Base-by-base conservation (phyloP, 2,329 filamentous ascomycete species). In the Penicillium oxalicum region DNA sequence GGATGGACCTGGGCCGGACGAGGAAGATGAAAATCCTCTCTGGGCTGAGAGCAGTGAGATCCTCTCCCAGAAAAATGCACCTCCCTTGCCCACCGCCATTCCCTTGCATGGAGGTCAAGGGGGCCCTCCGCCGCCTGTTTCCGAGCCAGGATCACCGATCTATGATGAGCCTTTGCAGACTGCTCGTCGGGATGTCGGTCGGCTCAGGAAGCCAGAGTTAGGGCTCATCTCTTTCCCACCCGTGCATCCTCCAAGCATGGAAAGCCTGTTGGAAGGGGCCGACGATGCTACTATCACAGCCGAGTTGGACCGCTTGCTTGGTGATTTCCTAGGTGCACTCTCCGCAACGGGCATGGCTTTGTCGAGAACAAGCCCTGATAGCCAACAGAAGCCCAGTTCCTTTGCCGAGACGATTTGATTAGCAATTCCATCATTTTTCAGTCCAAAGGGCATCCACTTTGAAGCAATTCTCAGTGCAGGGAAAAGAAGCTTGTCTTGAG, bases 1-100 rank as follows among this genome's bases (percentile, higher is more conserved):
- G 0, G 48, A 78, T 69, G 53, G 78, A 69, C 65, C 82, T 65
- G 50, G 75, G 59, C 70, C 77, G 73, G 47, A 82, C 71, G 44
- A 81, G 73, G 52, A 82, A 77, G 43, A 81, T 71, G 18, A 81
- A 58, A 5, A 79, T 9, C 53, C 57, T 2, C 18, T 40, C 35
- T 61, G 61, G 64, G 56, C 55, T 8, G 50, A 60, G 9, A 54
- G 52, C 24, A 24, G 45, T 13, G 48, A 50, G 11, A 41, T 54
- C 9, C 37, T 54, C 27, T 37, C 52, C 18, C 32, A 52, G 8
- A 48, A 52, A 4, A 47, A 57, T 9, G 54, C 60, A 36, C 54
- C 60, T 5, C 62, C 53, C n/a, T 52, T 63, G 29, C 60, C 59
- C 2, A 59, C 62, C 0, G 60, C 60, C 5, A 56, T 64, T 24